Evolutionary conservation across 179 eudicot genomes (phyloP), one percentile per base, ranked within the genome.

Genomic region (Carnegiea gigantea): DNA sequence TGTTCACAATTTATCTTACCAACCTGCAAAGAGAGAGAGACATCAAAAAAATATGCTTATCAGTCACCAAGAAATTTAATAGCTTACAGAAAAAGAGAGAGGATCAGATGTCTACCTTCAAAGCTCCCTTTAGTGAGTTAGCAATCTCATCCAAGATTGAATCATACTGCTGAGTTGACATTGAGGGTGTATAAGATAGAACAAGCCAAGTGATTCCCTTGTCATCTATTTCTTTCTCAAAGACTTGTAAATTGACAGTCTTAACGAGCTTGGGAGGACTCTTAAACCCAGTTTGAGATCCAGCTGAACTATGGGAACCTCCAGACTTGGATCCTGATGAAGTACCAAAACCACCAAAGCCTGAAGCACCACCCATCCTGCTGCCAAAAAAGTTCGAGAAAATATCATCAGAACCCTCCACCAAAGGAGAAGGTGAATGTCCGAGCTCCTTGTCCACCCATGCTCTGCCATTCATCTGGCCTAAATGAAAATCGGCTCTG

Each of bases 361-460:
- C 64, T 15, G 87, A 82, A 76, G 94, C 95, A 64, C 98, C 88
- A 54, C 89, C 88, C 87, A 72, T 81, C 40, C 84, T 89, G 68
- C 98, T 92, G 7, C 94, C 90, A 81, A 95, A 94, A 23, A 95
- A 77, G 78, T 90, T 91, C 33, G 97, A 92, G 72, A 95, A 95
- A 10, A 95, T 90, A 84, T 95, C 99, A 85, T 91, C 88, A 38
- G 93, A 81, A 76, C 92, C 97, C 81, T 46, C 94, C 97, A 9
- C 99, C 97, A 81, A 94, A 95, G 60, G 98, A 95, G 80, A 95
- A 95, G 73, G 97, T 94, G 83, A 91, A 95, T 74, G 99, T 89
- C 38, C 73, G 86, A 48, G 82, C 86, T 62, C 90, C 90, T 78
- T 89, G 88, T 49, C 97, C 95, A 59, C 95, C 97, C 93, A 86